These are phyloP conservation scores for Rhizopogon salebrosus DNA, from an alignment of 768 basidiomycete genomes.

Conservation along the genomic window DNA sequence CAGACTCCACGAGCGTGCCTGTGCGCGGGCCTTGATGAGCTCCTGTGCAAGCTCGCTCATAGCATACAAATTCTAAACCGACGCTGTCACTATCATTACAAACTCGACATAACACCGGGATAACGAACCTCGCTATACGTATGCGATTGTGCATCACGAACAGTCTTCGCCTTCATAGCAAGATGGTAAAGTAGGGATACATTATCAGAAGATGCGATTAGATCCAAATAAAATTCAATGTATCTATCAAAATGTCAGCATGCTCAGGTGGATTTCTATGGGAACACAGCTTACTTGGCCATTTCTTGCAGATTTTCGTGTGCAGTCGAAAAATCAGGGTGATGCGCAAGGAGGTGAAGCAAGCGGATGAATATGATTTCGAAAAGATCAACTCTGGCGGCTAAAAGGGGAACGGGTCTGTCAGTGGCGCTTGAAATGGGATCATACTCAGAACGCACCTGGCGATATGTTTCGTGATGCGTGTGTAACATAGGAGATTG, in stretches of 20 bases:
- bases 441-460: conserved; percentile 24
- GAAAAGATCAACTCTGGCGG: conserved; percentile 55
- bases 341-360: conserved; percentile 85
- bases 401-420: conserved; percentile 25
- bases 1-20: conserved; percentile 66
- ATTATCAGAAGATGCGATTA: conserved; percentile 75
- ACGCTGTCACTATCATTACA: background rate
- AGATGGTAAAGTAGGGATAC: conserved; percentile 80
- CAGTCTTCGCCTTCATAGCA: conserved; percentile 79
- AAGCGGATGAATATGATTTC: conserved; percentile 84
- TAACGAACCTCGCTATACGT: conserved; percentile 61
- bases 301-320: conserved; percentile 72
- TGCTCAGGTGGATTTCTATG: background rate
- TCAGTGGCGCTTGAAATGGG: conserved; percentile 1
- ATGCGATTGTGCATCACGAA: conserved; percentile 71
- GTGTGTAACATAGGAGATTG: conserved; percentile 49
- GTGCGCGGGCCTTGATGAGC: conserved; percentile 66
- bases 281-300: conserved; percentile 55
- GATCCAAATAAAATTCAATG: conserved; percentile 81
- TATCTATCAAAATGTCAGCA: conserved; percentile 50
- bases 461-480: conserved; percentile 42
- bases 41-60: conserved; percentile 87
- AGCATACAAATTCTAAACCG: conserved; percentile 73
- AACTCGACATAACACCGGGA: background rate
- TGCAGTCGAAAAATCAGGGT: conserved; percentile 79